These are phyloP conservation scores for Aspergillus costaricaensis DNA, from an alignment of 2,329 filamentous ascomycete species.

Conservation along the genomic window DNA sequence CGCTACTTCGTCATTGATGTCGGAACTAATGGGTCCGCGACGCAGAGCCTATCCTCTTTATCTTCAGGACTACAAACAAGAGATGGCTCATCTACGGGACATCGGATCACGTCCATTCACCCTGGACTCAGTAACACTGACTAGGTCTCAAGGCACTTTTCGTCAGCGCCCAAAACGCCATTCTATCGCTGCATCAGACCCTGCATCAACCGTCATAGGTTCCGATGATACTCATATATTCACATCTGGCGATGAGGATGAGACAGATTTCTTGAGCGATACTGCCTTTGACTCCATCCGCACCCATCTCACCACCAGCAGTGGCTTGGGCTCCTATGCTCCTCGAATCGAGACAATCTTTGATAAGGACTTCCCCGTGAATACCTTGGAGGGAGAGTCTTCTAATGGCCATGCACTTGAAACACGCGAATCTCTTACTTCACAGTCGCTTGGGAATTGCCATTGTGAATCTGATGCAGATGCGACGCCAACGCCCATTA, in stretches of 20 bases:
- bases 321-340: constrained; percentile 55
- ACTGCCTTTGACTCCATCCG: constrained; percentile 64
- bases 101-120: constrained; percentile 26
- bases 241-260: constrained; percentile 62
- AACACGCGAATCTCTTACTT: constrained; percentile 47
- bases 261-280: constrained; percentile 63
- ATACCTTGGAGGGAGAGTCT: constrained; percentile 43
- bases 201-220: constrained; percentile 60
- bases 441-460: constrained; percentile 27
- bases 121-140: constrained; percentile 31
- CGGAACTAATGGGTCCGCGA: constrained; percentile 15
- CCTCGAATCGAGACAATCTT: constrained; percentile 66
- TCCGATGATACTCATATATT: constrained; percentile 63
- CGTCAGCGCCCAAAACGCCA: constrained; percentile 52
- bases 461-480: constrained; percentile 25
- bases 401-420: constrained; percentile 52
- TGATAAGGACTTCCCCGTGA: constrained; percentile 52
- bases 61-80: constrained; percentile 27
- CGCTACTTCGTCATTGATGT: constrained; percentile 16
- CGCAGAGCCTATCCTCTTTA: constrained; percentile 26
- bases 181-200: constrained; percentile 60
- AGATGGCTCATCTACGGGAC: constrained; percentile 23
- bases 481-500: constrained; percentile 11
- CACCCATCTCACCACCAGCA: constrained; percentile 58
- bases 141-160: constrained; percentile 32